Evolutionary conservation across 1,139 yeast genomes (phyloP), one percentile per base, ranked within the genome.

Genomic region (Saccharomycopsis hybrid): DNA sequence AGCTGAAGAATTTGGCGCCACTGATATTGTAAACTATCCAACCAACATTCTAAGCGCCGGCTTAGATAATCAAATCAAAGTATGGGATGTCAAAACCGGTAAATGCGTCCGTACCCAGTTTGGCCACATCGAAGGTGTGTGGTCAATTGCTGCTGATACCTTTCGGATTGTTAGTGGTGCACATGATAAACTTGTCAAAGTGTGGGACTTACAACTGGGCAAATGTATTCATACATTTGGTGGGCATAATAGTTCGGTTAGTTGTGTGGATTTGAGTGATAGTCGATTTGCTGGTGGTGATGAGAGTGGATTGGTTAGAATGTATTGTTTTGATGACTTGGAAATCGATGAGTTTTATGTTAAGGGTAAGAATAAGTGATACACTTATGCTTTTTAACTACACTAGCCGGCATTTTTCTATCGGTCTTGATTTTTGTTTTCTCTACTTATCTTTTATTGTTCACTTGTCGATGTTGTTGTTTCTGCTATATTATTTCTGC

Each of bases 81-180:
- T 92, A 46, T 92, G 97, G 97, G 95, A 89, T 59, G 83, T 89
- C 36, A 73, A 74, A 55, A 78, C 94, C 0, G 97, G 97, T 3
- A 79, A 80, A 64, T 90, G 97, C 62, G 79, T 88, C 24, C 74
- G 97, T 52, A 90, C 98, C 0, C 90, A 92, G 64, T 90, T 90
- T 68, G 98, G 98, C 4, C 98, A 92, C 62, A 88, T 90, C 50
- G 97, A 92, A 66, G 97, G 97, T 24, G 96, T 92, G 24, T 90
- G 97, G 97, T 87, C 92, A 41, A 85, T 92, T 54, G 88, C 92
- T 18, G 95, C 97, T 0, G 97, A 92, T 68, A 89, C 92, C 42
- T 92, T 92, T 73, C 76, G 98, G 57, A 85, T 92, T 44, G 86
- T 90, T 18, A 82, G 94, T 62, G 97, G 97, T 2, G 92, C 96